Conservation (phyloP, 2,329 filamentous ascomycete species). For the Fusarium neocosmosporiellum region DNA sequence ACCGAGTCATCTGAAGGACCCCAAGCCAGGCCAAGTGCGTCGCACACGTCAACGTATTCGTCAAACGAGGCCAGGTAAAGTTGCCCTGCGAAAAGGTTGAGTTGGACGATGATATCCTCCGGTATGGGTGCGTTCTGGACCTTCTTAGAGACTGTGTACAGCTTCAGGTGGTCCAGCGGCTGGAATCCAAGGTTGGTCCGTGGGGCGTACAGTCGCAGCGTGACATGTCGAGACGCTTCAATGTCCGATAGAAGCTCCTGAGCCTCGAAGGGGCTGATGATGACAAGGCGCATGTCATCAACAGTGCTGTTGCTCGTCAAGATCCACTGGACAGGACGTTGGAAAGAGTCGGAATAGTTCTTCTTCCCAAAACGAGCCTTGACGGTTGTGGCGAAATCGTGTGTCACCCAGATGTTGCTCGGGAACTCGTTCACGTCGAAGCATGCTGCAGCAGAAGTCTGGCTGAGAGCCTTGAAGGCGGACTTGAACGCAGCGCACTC, state of each 20-base stretch:
- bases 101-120: constrained; percentile 54
- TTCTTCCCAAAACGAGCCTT: not conserved
- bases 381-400: constrained; percentile 33
- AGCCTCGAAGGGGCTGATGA: constrained; percentile 71
- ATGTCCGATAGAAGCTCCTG: constrained; percentile 60
- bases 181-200: constrained; percentile 48
- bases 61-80: constrained; percentile 67
- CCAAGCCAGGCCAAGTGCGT: constrained; percentile 62
- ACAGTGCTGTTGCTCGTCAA: not conserved
- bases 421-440: constrained; percentile 27
- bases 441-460: constrained; percentile 32
- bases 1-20: constrained; percentile 36
- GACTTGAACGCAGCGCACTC: not conserved
- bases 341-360: constrained; percentile 31
- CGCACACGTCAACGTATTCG: constrained; percentile 66
- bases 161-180: constrained; percentile 25
- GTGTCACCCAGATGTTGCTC: constrained; percentile 19
- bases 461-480: constrained; percentile 26
- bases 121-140: not conserved
- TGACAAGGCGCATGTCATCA: not conserved
- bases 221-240: constrained; percentile 44
- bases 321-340: constrained; percentile 42
- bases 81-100: constrained; percentile 77
- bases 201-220: constrained; percentile 64
- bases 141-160: constrained; percentile 31